phyloP scores from a whole-genome alignment of 2,329 filamentous ascomycete genomes.

The Apiospora saccharicola region DNA sequence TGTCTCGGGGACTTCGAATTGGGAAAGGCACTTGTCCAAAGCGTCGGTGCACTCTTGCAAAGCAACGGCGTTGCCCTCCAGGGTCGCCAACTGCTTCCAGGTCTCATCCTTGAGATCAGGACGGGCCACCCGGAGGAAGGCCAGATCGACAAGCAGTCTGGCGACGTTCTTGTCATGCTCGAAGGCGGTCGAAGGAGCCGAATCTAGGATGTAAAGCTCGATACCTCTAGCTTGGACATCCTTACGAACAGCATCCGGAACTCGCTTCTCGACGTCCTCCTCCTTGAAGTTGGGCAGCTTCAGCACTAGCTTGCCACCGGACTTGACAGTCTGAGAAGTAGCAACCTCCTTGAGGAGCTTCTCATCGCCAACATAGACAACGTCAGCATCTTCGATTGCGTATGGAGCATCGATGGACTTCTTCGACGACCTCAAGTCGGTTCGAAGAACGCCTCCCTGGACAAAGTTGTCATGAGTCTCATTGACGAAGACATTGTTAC shows the following conservation, averaged over 20 bases:
- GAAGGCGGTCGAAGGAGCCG: slow-evolving; percentile 71
- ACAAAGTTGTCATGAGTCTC: slow-evolving; percentile 70
- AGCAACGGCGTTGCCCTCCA: slow-evolving; percentile 60
- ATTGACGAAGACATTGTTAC: slow-evolving; percentile 66
- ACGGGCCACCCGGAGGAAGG: slow-evolving; percentile 81
- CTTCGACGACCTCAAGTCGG: slow-evolving; percentile 83
- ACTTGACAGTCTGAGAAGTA: slow-evolving; percentile 73
- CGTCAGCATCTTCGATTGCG: slow-evolving; percentile 78
- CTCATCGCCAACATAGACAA: slow-evolving; percentile 79
- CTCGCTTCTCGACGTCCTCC: slow-evolving; percentile 87
- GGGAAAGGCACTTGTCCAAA: slow-evolving; percentile 73
- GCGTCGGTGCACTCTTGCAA: slow-evolving; percentile 68
- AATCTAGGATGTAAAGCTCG: slow-evolving; percentile 78
- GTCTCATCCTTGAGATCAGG: slow-evolving; percentile 69
- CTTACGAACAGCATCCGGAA: slow-evolving; percentile 75
- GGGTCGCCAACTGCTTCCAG: slow-evolving; percentile 69
- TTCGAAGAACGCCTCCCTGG: slow-evolving; percentile 81
- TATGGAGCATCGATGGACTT: slow-evolving; percentile 88
- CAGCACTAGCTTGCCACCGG: slow-evolving; percentile 76
- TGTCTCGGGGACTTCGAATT: slow-evolving; percentile 77
- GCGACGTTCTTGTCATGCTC: slow-evolving; percentile 68
- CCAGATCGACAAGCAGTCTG: slow-evolving; percentile 76
- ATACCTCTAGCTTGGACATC: slow-evolving; percentile 73
- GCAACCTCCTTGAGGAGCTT: slow-evolving; percentile 82
- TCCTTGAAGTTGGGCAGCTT: slow-evolving; percentile 82